Base-by-base conservation (phyloP, 306 rosid species). In the Sphenostylis stenocarpa region DNA sequence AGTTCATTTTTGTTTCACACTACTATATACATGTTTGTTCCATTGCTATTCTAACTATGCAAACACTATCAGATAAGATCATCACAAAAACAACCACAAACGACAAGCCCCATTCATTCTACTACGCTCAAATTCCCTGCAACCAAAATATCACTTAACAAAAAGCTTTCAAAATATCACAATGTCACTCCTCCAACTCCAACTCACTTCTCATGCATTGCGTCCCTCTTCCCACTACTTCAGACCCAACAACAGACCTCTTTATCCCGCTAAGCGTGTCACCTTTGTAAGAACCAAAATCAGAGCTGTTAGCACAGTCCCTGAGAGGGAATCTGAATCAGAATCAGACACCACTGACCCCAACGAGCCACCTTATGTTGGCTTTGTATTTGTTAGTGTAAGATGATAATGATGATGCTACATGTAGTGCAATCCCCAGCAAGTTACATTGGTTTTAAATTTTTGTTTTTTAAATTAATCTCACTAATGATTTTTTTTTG, bases 311-410 rank as follows among this genome's bases (percentile, higher is more conserved):
- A 77, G 86, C 83, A 89, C 90, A 20, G 72, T 81, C 82, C 85
- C 92, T 5, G 90, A 85, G 58, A 90, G 15, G 53, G 81, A 84
- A 31, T 34, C 39, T 1, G 39, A 1, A 2, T 77, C 88, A 13
- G 80, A 82, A 17, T 79, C 89, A n/a, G 80, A 87, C 49, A 70
- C 87, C 81, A 73, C 58, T 23, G 79, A 84, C 15, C 69, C 94
- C 2, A 73, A 71, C 0, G 88, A 87, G 67, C 88, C 91, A 38
- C 90, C 90, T 6, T 71, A 65, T 36, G 83, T 94, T 0, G 90
- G 86, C 39, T 85, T 92, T n/a, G 96, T 93, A 63, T 95, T 95
- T 75, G 84, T 95, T 57, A 81, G 83, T 79, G 97, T 94, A 88
- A 85, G 97, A 79, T 55, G 0, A 45, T 17, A 51, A 51, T 4